Evolutionary conservation across 2,329 filamentous ascomycete species (phyloP).

Genomic region (Rhynchosporium agropyri): DNA sequence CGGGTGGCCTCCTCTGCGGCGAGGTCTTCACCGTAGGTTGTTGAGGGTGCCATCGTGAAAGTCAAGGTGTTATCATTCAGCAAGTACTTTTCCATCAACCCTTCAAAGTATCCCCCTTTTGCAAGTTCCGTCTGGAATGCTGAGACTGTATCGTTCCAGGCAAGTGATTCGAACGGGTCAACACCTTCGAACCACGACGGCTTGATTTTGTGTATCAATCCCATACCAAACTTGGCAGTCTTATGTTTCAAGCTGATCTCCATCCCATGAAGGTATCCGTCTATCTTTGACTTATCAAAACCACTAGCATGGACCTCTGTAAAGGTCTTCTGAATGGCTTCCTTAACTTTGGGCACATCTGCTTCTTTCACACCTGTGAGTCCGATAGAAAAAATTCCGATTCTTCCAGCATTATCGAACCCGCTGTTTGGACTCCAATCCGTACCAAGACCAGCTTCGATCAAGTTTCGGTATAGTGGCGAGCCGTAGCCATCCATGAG

Average conservation of each 20-base stretch:
- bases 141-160: constrained; percentile 87
- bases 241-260: constrained; percentile 96
- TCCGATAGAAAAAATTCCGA: constrained; percentile 86
- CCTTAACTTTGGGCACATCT: constrained; percentile 76
- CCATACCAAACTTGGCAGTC: constrained; percentile 92
- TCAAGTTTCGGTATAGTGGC: constrained; percentile 83
- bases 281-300: constrained; percentile 87
- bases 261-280: constrained; percentile 90
- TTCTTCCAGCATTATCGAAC: constrained; percentile 77
- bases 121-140: constrained; percentile 79
- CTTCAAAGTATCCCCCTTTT: constrained; percentile 79
- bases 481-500: constrained; percentile 95
- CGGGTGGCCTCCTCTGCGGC: constrained; percentile 76
- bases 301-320: constrained; percentile 71
- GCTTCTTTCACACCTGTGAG: constrained; percentile 84
- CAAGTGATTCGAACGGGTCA: constrained; percentile 86
- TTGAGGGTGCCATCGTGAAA: constrained; percentile 91
- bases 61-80: constrained; percentile 84
- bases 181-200: constrained; percentile 95
- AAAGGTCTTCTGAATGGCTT: constrained; percentile 72
- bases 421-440: constrained; percentile 96
- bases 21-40: constrained; percentile 72
- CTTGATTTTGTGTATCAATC: constrained; percentile 83
- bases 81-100: constrained; percentile 85
- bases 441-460: constrained; percentile 86